Evolutionary conservation across 2,329 filamentous ascomycete genomes (phyloP).

Genomic region (Sclerotinia nivalis): DNA sequence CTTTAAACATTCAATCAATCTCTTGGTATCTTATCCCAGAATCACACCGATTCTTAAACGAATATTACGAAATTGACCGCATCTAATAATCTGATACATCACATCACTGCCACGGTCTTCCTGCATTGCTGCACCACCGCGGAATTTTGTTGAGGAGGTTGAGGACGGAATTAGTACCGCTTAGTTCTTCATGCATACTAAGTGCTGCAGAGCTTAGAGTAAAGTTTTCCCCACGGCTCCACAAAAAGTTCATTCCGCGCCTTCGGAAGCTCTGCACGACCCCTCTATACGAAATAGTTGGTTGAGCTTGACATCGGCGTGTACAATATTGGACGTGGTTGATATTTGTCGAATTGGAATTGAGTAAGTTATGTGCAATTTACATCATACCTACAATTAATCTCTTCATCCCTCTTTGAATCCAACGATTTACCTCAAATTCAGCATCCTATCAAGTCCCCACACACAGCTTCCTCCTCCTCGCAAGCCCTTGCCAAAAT

Average conservation of each 20-base stretch:
- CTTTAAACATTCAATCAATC: neutral
- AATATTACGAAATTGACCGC: neutral
- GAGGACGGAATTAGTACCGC: constrained; percentile 12
- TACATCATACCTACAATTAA: neutral
- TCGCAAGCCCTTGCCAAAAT: constrained; percentile 28
- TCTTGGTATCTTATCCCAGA: neutral
- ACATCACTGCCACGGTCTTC: neutral
- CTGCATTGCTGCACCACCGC: neutral
- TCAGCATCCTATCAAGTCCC: neutral
- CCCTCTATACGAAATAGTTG: neutral
- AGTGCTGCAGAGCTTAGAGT: neutral
- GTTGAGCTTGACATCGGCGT: constrained; percentile 6
- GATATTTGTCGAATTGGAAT: neutral
- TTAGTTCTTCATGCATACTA: neutral
- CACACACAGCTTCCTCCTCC: neutral
- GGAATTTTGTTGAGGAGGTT: neutral
- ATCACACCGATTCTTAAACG: neutral
- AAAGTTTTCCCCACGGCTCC: neutral
- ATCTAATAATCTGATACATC: neutral
- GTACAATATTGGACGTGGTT: neutral
- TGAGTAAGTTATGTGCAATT: neutral
- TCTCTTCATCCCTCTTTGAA: neutral
- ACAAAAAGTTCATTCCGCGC: constrained; percentile 8
- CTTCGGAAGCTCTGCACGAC: neutral
- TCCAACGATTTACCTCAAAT: neutral